These are phyloP conservation scores for Ganoderma multipileum DNA, from an alignment of 1,284 basidiomycete species.

Conservation along the genomic window DNA sequence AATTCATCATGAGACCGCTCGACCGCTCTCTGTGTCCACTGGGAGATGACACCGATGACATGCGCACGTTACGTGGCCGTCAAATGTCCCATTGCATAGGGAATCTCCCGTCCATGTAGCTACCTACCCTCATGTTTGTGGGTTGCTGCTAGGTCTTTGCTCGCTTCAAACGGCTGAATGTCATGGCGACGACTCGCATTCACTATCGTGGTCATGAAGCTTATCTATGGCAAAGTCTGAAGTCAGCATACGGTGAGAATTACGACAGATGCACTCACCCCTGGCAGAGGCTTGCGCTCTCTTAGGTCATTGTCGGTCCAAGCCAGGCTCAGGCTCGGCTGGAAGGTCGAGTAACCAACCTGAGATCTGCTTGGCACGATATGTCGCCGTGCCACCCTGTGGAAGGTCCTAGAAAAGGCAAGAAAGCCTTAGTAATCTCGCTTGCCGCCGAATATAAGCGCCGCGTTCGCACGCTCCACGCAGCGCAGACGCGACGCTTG, in stretches of 20 bases:
- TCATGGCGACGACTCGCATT: background rate
- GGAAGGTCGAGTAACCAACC: background rate
- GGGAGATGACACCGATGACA: background rate
- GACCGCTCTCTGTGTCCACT: background rate
- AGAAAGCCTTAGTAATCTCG: slow-evolving; percentile 28
- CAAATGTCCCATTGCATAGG: background rate
- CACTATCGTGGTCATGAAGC: background rate
- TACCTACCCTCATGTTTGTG: background rate
- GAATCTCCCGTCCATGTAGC: background rate
- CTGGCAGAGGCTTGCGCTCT: background rate
- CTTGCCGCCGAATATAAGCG: slow-evolving; percentile 19
- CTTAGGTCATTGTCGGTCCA: background rate
- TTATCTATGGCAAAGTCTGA: background rate
- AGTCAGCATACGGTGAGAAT: background rate
- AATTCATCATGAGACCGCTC: background rate
- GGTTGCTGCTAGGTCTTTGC: background rate
- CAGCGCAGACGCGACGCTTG: background rate
- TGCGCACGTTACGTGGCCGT: background rate
- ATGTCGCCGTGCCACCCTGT: background rate
- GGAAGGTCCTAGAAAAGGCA: slow-evolving; percentile 26
- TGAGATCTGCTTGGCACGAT: background rate
- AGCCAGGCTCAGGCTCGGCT: background rate
- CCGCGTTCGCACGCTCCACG: background rate
- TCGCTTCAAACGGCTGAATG: background rate
- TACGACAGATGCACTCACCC: background rate